These are phyloP conservation scores for Penicillium riverlandense DNA, from an alignment of 495 filamentous ascomycete genomes.

Conservation along the genomic window DNA sequence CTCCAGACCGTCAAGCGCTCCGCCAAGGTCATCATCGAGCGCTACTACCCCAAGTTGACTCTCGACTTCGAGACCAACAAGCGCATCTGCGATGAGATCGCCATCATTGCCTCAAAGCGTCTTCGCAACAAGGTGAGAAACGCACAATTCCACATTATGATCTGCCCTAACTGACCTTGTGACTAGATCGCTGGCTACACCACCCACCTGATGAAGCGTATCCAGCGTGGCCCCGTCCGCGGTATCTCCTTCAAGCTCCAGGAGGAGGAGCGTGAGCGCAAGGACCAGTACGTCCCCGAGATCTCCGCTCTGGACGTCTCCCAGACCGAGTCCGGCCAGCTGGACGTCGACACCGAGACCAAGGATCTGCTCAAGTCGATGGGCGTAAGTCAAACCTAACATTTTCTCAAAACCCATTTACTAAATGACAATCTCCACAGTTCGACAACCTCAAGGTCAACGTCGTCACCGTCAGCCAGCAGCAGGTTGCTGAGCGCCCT, in stretches of 20 bases:
- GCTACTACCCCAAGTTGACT: conserved; percentile 96
- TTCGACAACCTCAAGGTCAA: conserved; percentile 97
- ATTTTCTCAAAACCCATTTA: not conserved
- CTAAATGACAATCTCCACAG: conserved; percentile 36
- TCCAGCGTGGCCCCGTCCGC: conserved; percentile 96
- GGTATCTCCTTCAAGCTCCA: conserved; percentile 99
- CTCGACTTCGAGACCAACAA: conserved; percentile 99
- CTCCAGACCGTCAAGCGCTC: conserved; percentile 95
- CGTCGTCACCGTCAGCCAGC: conserved; percentile 80
- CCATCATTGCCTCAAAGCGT: conserved; percentile 97
- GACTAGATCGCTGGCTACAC: conserved; percentile 94
- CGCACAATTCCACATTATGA: not conserved
- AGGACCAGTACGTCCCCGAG: conserved; percentile 99
- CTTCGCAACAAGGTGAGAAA: conserved; percentile 89
- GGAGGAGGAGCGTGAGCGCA: conserved; percentile 99
- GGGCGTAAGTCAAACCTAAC: conserved; percentile 64
- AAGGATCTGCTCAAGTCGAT: conserved; percentile 98
- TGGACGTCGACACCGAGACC: conserved; percentile 94
- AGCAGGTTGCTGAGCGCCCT: conserved; percentile 72
- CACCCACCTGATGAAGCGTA: conserved; percentile 89
- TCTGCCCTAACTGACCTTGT: conserved; percentile 3
- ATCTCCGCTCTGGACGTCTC: conserved; percentile 96
- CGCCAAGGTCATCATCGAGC: conserved; percentile 99
- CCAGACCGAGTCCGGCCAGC: conserved; percentile 81
- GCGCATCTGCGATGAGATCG: conserved; percentile 99